These are phyloP conservation scores for Rauvolfia tetraphylla DNA, from an alignment of 257 asterid genomes.

Conservation along the genomic window DNA sequence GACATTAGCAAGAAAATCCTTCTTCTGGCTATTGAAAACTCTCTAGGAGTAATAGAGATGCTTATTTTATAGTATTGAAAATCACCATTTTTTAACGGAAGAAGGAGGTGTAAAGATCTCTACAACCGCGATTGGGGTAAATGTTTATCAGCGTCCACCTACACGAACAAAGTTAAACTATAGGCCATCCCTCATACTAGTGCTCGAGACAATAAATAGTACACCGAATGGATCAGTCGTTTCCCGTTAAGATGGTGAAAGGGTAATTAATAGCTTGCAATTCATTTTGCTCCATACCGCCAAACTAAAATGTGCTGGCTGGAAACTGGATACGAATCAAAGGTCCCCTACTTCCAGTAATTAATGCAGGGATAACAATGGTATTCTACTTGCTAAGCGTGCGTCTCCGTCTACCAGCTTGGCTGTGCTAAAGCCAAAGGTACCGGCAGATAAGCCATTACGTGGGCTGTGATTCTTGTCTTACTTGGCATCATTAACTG, in stretches of 20 bases:
- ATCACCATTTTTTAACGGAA: too few relatives aligned
- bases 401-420: conserved; percentile 7
- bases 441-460: background rate
- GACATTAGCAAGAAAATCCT: too few relatives aligned
- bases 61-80: too few relatives aligned
- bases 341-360: background rate
- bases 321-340: background rate
- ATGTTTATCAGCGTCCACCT: background rate
- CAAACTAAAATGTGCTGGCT: background rate
- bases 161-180: background rate
- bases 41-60: too few relatives aligned
- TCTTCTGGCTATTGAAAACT: too few relatives aligned
- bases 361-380: conserved; percentile 8
- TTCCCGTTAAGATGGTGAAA: background rate
- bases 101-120: too few relatives aligned
- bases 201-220: background rate
- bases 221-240: background rate
- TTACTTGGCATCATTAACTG: background rate
- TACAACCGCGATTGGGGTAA: too few relatives aligned
- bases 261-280: too few relatives aligned
- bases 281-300: background rate
- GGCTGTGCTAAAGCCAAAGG: background rate
- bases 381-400: background rate
- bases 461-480: conserved; percentile 18
- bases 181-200: background rate